Evolutionary conservation across 2,329 filamentous ascomycete genomes (phyloP), one percentile per base, ranked within the genome.

Genomic region (Geoglossum cookeanum): DNA sequence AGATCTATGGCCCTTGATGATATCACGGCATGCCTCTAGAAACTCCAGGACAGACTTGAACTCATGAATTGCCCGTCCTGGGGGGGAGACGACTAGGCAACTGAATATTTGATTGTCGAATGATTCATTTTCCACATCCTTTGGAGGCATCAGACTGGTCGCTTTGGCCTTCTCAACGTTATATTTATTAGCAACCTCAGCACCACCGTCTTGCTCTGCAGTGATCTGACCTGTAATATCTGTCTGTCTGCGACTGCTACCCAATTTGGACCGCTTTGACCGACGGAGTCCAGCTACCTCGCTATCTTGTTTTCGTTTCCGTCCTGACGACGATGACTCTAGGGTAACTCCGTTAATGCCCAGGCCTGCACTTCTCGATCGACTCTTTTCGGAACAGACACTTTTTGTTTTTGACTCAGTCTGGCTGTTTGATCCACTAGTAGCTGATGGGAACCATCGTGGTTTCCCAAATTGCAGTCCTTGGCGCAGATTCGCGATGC

Each of bases 11-110:
- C 6, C 37, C 37, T 42, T 42, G 13, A 42, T 42, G 13, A 65
- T 65, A 57, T 72, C 69, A 4, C 64, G 64, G 17, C 68, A 58
- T 0, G 63, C 64, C 49, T 64, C 59, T 1, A 74, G 63, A 8
- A 74, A 60, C 58, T 73, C 68, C 42, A 13, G 42, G 7, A 64
- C 58, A 1, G 63, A 63, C 8, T 33, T 1, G 57, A 68, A 72
- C 30, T 61, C 53, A 33, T 62, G 52, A 33, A 70, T 61, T 33
- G 62, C 60, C 32, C 61, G 61, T 30, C 67, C 64, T 59, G 64
- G 62, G 39, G 62, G 66, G 32, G 62, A 67, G 59, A 65, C 64
- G 32, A 66, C 62, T 32, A 69, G 62, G 59, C 61, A 69, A 47
- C 62, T 59, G 53, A 66, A 55, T n/a, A 67, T 61, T 47, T 63